Percentiles rank a stretch among this genome's conserved stretches.
Evolutionary conservation across 192 early-diverging fungal species (phyloP).

Genomic region (Phlyctochytrium planicorne): DNA sequence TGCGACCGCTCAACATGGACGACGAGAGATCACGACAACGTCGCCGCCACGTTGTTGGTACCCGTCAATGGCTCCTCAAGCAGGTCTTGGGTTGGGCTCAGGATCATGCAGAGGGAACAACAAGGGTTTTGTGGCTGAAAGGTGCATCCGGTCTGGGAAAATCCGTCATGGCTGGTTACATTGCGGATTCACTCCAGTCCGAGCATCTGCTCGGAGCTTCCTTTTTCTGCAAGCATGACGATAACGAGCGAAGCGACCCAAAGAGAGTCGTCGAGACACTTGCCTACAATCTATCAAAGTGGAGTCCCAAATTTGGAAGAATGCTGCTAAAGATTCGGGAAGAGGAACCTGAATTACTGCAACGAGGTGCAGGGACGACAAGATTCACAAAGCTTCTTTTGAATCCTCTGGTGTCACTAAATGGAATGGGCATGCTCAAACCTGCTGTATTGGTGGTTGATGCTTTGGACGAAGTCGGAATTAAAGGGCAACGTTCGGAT

Average conservation of each 20-base stretch:
- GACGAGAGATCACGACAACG: not conserved
- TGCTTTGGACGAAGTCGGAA: slow-evolving; percentile 26
- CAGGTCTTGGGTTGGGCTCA: not conserved
- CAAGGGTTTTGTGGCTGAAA: slow-evolving; percentile 10
- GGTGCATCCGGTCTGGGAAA: slow-evolving; percentile 15
- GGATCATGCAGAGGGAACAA: not conserved
- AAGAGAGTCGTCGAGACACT: slow-evolving; percentile 11
- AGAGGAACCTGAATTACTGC: not conserved
- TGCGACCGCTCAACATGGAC: not conserved
- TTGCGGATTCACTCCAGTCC: slow-evolving; percentile 13
- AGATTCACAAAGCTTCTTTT: not conserved
- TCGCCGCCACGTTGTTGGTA: not conserved
- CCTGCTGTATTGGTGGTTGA: slow-evolving; percentile 24
- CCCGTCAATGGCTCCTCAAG: not conserved
- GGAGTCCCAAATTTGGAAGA: slow-evolving; percentile 16
- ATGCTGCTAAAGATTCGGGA: not conserved
- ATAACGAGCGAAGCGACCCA: slow-evolving; percentile 13
- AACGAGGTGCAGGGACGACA: not conserved
- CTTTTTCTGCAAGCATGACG: slow-evolving; percentile 32
- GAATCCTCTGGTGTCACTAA: not conserved
- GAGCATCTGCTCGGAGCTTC: slow-evolving; percentile 18
- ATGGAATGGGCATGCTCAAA: not conserved
- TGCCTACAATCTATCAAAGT: slow-evolving; percentile 11
- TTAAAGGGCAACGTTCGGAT: not conserved
- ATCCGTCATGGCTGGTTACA: slow-evolving; percentile 15